These are phyloP conservation scores for Lentinula edodes DNA, from an alignment of 768 basidiomycete genomes.

Conservation along the genomic window DNA sequence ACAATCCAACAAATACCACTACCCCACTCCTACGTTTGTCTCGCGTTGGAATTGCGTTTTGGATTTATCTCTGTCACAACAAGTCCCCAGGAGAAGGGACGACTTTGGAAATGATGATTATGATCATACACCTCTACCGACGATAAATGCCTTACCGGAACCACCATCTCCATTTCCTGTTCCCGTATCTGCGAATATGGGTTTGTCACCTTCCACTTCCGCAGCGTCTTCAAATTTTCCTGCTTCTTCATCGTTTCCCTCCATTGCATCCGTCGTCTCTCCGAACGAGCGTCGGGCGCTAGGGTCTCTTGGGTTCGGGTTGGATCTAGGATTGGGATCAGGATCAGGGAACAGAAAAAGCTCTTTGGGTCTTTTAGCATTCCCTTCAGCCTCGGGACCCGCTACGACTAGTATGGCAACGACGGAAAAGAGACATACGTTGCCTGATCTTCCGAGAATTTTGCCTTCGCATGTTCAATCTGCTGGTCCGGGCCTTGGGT, in stretches of 20 bases:
- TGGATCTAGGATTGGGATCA: background rate
- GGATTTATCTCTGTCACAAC: slow-evolving; percentile 46
- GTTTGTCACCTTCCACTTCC: background rate
- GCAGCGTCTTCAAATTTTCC: slow-evolving; percentile 1
- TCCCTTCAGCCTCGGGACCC: background rate
- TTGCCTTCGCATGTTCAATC: slow-evolving; percentile 3
- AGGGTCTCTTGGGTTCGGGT: background rate
- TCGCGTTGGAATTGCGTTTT: slow-evolving; percentile 90
- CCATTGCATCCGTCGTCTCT: slow-evolving; percentile 6
- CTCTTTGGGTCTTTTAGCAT: background rate
- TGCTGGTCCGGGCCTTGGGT: background rate
- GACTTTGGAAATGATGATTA: background rate
- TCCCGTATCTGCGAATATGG: slow-evolving; percentile 17
- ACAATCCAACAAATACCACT: slow-evolving; percentile 20
- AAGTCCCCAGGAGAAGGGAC: slow-evolving; percentile 9
- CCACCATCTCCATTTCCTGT: slow-evolving; percentile 78
- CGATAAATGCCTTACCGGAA: slow-evolving; percentile 51
- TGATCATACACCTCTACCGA: slow-evolving; percentile 7
- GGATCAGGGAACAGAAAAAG: background rate
- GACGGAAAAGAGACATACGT: slow-evolving; percentile 3
- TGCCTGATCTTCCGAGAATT: background rate
- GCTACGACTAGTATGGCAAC: slow-evolving; percentile 2
- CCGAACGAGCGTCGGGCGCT: slow-evolving; percentile 19
- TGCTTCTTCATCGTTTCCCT: slow-evolving; percentile 5
- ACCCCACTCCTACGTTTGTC: slow-evolving; percentile 71